Conservation (phyloP, 2,329 filamentous ascomycete species). For the Fusarium agapanthi region DNA sequence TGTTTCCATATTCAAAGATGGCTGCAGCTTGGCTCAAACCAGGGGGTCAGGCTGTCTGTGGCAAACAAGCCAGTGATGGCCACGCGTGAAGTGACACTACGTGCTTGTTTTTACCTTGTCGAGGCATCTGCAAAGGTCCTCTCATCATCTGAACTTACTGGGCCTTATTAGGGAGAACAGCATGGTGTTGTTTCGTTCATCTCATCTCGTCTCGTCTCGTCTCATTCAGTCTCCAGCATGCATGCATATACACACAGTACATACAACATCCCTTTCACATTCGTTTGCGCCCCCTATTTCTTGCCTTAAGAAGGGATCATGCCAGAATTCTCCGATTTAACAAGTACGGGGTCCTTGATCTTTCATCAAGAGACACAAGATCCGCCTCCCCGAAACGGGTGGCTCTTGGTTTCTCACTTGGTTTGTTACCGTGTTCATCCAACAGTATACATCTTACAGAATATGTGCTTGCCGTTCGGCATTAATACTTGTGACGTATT, state of each 20-base stretch:
- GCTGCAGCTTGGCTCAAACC: slow-evolving; percentile 14
- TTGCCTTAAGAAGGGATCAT: slow-evolving; percentile 5
- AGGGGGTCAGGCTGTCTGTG: slow-evolving; percentile 6
- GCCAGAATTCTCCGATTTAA: slow-evolving; percentile 13
- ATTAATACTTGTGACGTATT: slow-evolving; percentile 12
- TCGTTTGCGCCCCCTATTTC: slow-evolving; percentile 23
- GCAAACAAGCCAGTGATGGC: slow-evolving; percentile 19
- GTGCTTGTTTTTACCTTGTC: slow-evolving; percentile 24
- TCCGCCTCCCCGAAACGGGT: background rate
- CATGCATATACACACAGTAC: background rate
- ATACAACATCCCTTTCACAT: slow-evolving; percentile 12
- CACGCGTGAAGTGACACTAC: slow-evolving; percentile 7
- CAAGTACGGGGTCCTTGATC: slow-evolving; percentile 5
- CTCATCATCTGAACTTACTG: slow-evolving; percentile 34
- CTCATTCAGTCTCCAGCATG: background rate
- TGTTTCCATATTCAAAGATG: slow-evolving; percentile 5
- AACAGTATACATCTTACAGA: slow-evolving; percentile 3
- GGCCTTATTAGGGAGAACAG: slow-evolving; percentile 10
- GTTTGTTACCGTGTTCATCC: background rate
- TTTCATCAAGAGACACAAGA: background rate
- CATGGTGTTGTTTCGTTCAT: slow-evolving; percentile 33
- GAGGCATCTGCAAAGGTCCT: slow-evolving; percentile 27
- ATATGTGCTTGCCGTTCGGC: background rate
- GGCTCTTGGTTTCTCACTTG: background rate
- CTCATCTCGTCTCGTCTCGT: slow-evolving; percentile 22